These are phyloP conservation scores for Lithocarpus polystachyus DNA, from an alignment of 306 rosid genomes.

Conservation along the genomic window DNA sequence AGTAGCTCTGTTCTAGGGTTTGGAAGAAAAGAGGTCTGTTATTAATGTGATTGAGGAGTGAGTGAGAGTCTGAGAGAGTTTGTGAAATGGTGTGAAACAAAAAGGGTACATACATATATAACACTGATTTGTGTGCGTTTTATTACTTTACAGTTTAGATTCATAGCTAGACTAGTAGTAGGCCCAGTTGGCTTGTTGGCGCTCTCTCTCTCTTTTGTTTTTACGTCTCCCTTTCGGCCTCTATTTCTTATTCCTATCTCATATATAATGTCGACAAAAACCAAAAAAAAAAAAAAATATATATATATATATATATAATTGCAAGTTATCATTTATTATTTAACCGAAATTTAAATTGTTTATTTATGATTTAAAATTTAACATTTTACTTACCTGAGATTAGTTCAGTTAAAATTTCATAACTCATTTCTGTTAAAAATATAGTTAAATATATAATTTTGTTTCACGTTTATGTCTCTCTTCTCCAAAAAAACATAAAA, in stretches of 20 bases:
- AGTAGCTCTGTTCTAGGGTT: neutral
- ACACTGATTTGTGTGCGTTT: neutral
- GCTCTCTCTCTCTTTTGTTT: no score
- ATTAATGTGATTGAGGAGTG: no score
- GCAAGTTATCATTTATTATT: accelerated
- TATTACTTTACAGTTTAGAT: no score
- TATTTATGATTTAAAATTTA: accelerated
- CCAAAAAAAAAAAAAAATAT: no score
- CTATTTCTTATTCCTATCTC: no score
- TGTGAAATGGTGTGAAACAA: neutral
- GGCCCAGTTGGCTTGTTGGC: neutral
- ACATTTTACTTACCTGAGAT: accelerated
- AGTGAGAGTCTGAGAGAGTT: neutral
- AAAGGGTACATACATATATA: neutral
- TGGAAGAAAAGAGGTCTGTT: neutral
- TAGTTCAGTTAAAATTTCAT: accelerated
- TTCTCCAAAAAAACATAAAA: accelerated
- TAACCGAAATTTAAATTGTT: accelerated
- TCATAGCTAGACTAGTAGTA: neutral
- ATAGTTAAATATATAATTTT: no score
- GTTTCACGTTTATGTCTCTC: no score
- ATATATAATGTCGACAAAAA: no score
- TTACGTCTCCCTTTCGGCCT: no score
- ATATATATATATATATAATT: no score
- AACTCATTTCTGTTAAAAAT: no score